Conservation (phyloP, 495 filamentous ascomycete species). For the Podospora tetraspora region DNA sequence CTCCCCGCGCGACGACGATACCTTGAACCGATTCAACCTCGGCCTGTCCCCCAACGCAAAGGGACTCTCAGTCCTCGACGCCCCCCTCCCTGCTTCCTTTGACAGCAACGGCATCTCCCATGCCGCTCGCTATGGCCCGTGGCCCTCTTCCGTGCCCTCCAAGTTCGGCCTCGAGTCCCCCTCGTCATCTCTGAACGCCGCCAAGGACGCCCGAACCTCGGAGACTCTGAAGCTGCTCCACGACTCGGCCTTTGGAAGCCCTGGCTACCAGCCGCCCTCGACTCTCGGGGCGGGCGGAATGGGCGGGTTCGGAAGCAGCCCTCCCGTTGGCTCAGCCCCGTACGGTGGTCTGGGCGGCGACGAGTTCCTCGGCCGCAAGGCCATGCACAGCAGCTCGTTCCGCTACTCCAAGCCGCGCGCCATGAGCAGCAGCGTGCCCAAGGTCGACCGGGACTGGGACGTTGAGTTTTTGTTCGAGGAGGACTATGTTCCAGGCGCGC, state of each 20-base stretch:
- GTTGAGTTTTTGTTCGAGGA: constrained; percentile 87
- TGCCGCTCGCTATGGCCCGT: constrained; percentile 81
- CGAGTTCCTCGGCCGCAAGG: constrained; percentile 62
- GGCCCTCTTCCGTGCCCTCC: constrained; percentile 87
- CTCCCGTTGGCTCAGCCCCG: constrained; percentile 51
- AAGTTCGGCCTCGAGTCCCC: constrained; percentile 91
- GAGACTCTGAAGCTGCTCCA: constrained; percentile 76
- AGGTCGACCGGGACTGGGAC: constrained; percentile 70
- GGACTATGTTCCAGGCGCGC: constrained; percentile 77
- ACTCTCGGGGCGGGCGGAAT: constrained; percentile 51
- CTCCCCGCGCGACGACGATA: constrained; percentile 74
- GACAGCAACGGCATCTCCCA: constrained; percentile 94
- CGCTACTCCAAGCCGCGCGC: constrained; percentile 66
- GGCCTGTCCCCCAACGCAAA: constrained; percentile 69
- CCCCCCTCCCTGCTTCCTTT: constrained; percentile 89
- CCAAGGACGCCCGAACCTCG: constrained; percentile 55
- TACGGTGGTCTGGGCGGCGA: constrained; percentile 47
- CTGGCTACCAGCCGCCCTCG: constrained; percentile 37
- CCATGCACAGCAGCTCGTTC: constrained; percentile 70
- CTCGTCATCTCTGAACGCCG: constrained; percentile 60
- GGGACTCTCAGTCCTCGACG: constrained; percentile 82
- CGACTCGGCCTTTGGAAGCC: constrained; percentile 72
- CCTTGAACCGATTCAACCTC: constrained; percentile 47
- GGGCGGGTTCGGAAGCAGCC: constrained; percentile 51
- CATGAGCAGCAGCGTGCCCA: constrained; percentile 75